phyloP scores from a whole-genome alignment of 306 rosid genomes.

The Rosa lucieae region DNA sequence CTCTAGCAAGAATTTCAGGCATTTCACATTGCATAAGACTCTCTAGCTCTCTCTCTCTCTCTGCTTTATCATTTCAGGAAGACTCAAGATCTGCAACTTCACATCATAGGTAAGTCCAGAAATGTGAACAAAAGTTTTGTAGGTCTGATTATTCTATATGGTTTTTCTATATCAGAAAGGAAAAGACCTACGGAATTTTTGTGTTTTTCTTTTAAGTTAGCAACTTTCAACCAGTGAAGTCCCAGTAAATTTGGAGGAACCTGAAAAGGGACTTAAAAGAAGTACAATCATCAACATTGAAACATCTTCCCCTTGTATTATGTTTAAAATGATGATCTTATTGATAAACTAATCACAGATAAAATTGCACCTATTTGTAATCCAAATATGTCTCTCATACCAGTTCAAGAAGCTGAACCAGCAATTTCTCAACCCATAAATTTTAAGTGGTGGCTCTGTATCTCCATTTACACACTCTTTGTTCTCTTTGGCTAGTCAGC shows the following conservation, averaged over 20 bases:
- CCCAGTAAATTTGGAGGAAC: background rate
- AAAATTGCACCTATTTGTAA: background rate
- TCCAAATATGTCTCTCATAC: background rate
- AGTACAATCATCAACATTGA: background rate
- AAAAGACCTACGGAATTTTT: background rate
- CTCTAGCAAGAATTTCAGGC: background rate
- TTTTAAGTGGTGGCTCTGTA: constrained; percentile 9
- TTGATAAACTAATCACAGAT: constrained; percentile 9
- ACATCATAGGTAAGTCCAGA: constrained; percentile 10
- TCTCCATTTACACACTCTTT: constrained; percentile 14
- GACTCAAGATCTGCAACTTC: constrained; percentile 14
- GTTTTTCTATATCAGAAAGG: background rate
- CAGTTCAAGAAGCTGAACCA: constrained; percentile 6
- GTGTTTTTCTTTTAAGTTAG: background rate
- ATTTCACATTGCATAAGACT: background rate
- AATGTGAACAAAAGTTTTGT: background rate
- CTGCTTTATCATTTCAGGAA: background rate
- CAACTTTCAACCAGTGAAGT: no score
- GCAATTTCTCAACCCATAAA: background rate
- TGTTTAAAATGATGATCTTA: background rate
- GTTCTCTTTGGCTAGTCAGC: constrained; percentile 37
- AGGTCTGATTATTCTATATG: background rate
- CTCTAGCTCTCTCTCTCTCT: background rate
- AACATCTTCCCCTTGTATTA: background rate
- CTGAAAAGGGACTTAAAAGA: background rate